Evolutionary conservation across 2,329 filamentous ascomycete genomes (phyloP).

Genomic region (Hysterium pulicare): DNA sequence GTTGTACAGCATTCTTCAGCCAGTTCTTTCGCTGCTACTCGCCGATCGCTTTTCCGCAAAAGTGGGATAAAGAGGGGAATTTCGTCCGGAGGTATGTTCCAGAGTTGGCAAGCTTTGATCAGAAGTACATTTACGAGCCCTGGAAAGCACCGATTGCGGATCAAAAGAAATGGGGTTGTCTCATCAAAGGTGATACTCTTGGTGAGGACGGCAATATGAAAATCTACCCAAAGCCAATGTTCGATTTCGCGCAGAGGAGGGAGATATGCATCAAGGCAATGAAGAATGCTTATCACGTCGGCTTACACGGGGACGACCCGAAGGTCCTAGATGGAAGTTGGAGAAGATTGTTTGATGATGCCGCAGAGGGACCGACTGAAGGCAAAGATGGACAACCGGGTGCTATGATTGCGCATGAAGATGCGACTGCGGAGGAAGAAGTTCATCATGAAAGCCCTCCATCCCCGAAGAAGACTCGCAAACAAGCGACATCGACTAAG

Average conservation of each 20-base stretch:
- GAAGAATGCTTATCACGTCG: conserved; percentile 67
- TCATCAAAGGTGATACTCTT: conserved; percentile 53
- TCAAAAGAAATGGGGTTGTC: conserved; percentile 65
- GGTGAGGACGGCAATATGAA: conserved; percentile 42
- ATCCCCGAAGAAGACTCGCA: background rate
- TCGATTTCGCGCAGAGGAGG: conserved; percentile 65
- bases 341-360: conserved; percentile 48
- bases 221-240: conserved; percentile 71
- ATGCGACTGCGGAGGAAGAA: background rate
- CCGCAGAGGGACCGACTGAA: conserved; percentile 44
- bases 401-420: conserved; percentile 32
- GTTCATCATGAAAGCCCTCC: background rate
- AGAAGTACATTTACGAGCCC: conserved; percentile 75
- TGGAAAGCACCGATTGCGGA: conserved; percentile 69
- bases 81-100: conserved; percentile 66
- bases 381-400: conserved; percentile 39
- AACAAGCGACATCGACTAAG: background rate
- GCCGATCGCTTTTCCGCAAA: conserved; percentile 69
- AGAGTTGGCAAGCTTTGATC: conserved; percentile 59
- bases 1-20: conserved; percentile 70
- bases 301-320: conserved; percentile 61
- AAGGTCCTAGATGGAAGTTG: conserved; percentile 61
- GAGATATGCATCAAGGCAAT: conserved; percentile 63
- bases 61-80: conserved; percentile 67
- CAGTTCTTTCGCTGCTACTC: conserved; percentile 70